phyloP scores from a whole-genome alignment of 768 basidiomycete species.

The Mycena haematopus region DNA sequence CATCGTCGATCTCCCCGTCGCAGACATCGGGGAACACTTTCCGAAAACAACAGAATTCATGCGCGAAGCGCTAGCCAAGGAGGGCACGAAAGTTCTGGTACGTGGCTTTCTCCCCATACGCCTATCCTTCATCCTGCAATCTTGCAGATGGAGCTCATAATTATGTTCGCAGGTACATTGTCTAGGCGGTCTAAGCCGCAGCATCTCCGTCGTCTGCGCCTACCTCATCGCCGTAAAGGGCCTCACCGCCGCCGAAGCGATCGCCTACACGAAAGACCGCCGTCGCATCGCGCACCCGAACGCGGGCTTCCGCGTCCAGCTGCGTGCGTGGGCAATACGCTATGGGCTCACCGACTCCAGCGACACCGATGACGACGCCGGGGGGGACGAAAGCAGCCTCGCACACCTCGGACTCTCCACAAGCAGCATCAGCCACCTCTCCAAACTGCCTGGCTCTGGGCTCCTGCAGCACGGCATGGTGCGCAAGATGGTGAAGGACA shows the following conservation, averaged over 20 bases:
- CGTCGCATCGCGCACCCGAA: constrained; percentile 53
- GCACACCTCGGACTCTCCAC: constrained; percentile 5
- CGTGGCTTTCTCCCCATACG: too few species aligned
- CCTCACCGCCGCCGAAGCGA: constrained; percentile 48
- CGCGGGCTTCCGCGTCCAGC: constrained; percentile 48
- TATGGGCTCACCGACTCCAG: constrained; percentile 3
- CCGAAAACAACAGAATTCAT: constrained; percentile 56
- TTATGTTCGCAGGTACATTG: constrained; percentile 53
- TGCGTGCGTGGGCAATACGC: constrained; percentile 41
- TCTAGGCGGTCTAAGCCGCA: constrained; percentile 55
- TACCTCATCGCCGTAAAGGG: constrained; percentile 45
- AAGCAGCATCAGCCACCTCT: neutral
- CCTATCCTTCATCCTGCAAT: too few species aligned
- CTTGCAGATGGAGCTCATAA: neutral
- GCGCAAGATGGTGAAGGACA: constrained; percentile 13
- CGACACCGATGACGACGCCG: constrained; percentile 2
- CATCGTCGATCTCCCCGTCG: constrained; percentile 45
- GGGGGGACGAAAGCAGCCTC: neutral
- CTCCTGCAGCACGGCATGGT: constrained; percentile 13
- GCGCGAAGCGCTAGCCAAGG: constrained; percentile 46
- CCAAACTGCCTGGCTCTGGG: constrained; percentile 15
- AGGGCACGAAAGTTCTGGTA: constrained; percentile 50
- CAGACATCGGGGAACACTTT: constrained; percentile 51
- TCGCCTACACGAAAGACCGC: constrained; percentile 44
- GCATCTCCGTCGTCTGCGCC: constrained; percentile 57